Evolutionary conservation across 2,329 filamentous ascomycete species (phyloP).

Genomic region (Thelonectria rubi): DNA sequence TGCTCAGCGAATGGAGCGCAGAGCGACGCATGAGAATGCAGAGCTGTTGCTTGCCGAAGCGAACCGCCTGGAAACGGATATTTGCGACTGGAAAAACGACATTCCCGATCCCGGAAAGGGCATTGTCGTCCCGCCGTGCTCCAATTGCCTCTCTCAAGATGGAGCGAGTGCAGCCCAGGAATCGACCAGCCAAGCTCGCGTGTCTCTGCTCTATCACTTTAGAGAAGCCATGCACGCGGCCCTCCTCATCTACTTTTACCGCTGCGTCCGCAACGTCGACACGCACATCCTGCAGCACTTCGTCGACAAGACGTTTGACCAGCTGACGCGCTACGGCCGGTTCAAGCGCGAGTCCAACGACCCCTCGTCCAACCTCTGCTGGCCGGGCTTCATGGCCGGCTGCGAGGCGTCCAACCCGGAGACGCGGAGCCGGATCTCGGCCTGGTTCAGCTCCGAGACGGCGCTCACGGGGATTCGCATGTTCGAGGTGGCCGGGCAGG

Average conservation of each 20-base stretch:
- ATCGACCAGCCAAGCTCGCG: background rate
- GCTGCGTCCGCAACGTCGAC: constrained; percentile 11
- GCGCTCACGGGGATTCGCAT: constrained; percentile 16
- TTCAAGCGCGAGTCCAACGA: constrained; percentile 18
- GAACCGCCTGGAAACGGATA: constrained; percentile 12
- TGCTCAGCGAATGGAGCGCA: constrained; percentile 7
- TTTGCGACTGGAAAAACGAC: constrained; percentile 20
- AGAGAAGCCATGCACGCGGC: constrained; percentile 19
- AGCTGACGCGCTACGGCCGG: constrained; percentile 7
- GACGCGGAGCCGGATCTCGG: constrained; percentile 7
- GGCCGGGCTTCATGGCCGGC: constrained; percentile 17
- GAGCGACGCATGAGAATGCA: background rate
- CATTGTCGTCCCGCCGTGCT: background rate
- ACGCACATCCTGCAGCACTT: constrained; percentile 20
- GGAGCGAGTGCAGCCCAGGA: background rate
- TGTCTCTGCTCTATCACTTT: constrained; percentile 15
- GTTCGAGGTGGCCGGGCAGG: constrained; percentile 19
- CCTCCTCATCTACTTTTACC: constrained; percentile 21
- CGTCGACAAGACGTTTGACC: constrained; percentile 18
- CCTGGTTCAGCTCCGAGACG: constrained; percentile 11
- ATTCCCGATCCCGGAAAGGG: background rate
- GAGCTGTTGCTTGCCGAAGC: constrained; percentile 5
- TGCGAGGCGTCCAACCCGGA: constrained; percentile 13
- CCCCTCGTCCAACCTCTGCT: constrained; percentile 11
- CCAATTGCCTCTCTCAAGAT: background rate